phyloP scores from a whole-genome alignment of 2,329 filamentous ascomycete genomes.

The Exophiala aquamarina region DNA sequence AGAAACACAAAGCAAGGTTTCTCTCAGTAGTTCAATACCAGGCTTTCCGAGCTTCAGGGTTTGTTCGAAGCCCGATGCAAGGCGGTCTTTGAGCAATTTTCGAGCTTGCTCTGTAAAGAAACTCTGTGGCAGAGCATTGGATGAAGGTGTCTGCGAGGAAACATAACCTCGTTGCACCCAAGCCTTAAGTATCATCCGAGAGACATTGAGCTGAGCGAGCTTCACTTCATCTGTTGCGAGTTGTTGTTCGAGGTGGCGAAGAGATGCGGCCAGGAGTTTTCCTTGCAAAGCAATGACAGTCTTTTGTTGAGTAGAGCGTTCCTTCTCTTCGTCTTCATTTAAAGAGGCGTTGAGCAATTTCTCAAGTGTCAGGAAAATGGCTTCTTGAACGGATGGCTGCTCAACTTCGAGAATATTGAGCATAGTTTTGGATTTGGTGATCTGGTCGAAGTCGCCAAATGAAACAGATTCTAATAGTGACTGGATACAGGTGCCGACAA shows the following conservation, averaged over 20 bases:
- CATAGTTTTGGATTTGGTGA: slow-evolving; percentile 71
- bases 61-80: slow-evolving; percentile 19
- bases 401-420: slow-evolving; percentile 15
- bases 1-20: slow-evolving; percentile 6
- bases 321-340: slow-evolving; percentile 2
- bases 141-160: not conserved
- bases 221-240: not conserved
- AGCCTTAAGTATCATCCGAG: not conserved
- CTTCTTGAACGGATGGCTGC: not conserved
- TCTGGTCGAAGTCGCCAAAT: slow-evolving; percentile 77
- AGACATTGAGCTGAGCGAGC: not conserved
- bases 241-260: not conserved
- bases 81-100: slow-evolving; percentile 15
- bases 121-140: not conserved
- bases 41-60: slow-evolving; percentile 14
- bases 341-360: slow-evolving; percentile 3
- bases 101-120: slow-evolving; percentile 7
- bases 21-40: slow-evolving; percentile 6
- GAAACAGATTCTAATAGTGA: slow-evolving; percentile 68
- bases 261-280: not conserved
- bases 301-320: not conserved
- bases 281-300: not conserved
- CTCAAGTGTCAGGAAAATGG: slow-evolving; percentile 9
- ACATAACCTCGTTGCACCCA: not conserved
- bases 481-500: slow-evolving; percentile 17